Base-by-base conservation (phyloP, 2,329 filamentous ascomycete genomes). In the Orbilia blumenaviensis region DNA sequence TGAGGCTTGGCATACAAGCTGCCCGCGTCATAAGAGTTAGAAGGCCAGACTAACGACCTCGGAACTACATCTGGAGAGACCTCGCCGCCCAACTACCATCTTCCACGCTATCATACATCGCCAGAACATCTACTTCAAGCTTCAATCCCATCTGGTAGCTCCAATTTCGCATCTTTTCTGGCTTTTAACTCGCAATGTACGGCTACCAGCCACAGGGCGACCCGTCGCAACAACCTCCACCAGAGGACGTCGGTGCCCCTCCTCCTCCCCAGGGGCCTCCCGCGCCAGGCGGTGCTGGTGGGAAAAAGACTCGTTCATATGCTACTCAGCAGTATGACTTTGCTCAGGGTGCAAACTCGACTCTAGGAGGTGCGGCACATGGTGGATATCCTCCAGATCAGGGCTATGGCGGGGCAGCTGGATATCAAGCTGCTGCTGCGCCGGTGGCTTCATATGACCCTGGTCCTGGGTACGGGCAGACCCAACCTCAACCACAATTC, bases 271-370 rank as follows among this genome's bases (percentile, higher is more conserved):
- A 21, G 9, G 52, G 52, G 5, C 21, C 63, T 29, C 61, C 18
- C 50, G 80, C 77, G 67, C 81, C 79, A 48, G 83, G 83, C 77
- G 82, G 86, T 46, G 86, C 79, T 16, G 81, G 85, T 78, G 90
- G 88, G 83, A 93, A 93, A 86, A 97, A 97, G 89, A 97, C 96
- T 88, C 89, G 93, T 86, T 91, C 92, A 69, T 98, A 98, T 85
- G 95, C 95, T 66, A 92, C 92, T 69, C 92, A 96, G 83, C 94
- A 94, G 50, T 99, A 96, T 83, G 94, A 96, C 74, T 95, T 98
- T 80, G 93, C 92, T 60, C 88, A 88, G 60, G 95, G 94, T 80
- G 92, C 92, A 81, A 98, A 98, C 87, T 89, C 91, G 69, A 87
- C 85, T 60, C 83, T 87, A 78, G 83, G 81, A 78, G 80, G 79